Evolutionary conservation across 805 yeast species (phyloP), one percentile per base, ranked within the genome.

Genomic region (Torulaspora delbrueckii): DNA sequence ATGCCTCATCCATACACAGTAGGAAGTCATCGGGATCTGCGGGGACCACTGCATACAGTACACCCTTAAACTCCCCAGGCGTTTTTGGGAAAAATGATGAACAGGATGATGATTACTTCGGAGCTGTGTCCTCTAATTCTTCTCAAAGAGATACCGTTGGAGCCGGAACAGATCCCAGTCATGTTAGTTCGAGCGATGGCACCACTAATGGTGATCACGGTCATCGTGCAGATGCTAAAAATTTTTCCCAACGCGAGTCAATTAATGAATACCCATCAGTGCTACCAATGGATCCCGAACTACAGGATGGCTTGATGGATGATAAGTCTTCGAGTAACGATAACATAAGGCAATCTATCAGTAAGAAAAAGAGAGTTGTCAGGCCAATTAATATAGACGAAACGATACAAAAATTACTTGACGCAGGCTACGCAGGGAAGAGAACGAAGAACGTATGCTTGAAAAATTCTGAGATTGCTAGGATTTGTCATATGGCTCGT

Each of bases 401-500:
- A 59, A 73, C 87, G 40, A 93, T 93, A 50, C 97, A 90, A 69
- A 73, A 95, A 56, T 74, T 93, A 52, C 73, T 93, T 52, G 98
- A 93, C 68, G 96, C 96, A 0, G 99, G 98, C 8, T 93, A 93
- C 67, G 79, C 90, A 9, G 98, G 97, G 6, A 93, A 91, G 65
- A 77, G 96, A 60, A 88, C 96, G 8, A 89, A 87, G 67, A 78
- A 81, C 50, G 83, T 93, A 37, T 90, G 98, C 65, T 71, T 93
- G 46, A 91, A 91, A 59, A 86, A 84, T 65, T 73, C 83, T n/a
- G 97, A 93, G 62, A 90, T 93, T 52, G 85, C 89, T 22, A 75
- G 80, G 53, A 82, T 93, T 36, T 93, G 99, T 69, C 76, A 86
- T 32, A 79, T 81, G 32, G 95, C 97, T 3, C 75, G 96, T 50